Base-by-base conservation (phyloP, 2,329 filamentous ascomycete genomes). In the Colletotrichum shisoi region DNA sequence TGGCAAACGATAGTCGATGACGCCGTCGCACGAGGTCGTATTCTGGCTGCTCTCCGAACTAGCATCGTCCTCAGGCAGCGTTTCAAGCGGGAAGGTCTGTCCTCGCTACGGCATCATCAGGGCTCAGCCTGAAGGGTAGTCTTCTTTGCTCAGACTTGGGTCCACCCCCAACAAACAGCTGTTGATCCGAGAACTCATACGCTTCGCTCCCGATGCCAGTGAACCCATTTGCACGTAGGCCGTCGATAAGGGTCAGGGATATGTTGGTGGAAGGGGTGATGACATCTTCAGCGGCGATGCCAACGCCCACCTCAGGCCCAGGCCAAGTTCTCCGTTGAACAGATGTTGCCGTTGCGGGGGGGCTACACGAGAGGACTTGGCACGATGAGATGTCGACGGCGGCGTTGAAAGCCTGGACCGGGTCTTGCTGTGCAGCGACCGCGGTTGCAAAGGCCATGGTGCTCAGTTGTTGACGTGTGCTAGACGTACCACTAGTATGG, bases 161-260 rank as follows among this genome's bases (percentile, higher is more conserved):
- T 54, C 15, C 1, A 61, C 15, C n/a, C n/a, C 63, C 63, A 6
- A 66, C 57, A 42, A 59, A 66, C 17, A 66, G 63, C 13, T 61
- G 63, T 42, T 54, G 54, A 49, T 61, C 63, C 4, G 63, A 66
- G 45, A 42, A 54, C 17, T 61, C 57, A 27, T 66, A 61, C 12
- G 45, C 31, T 1, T 31, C 6, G 37, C 34, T 59, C 49, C 45
- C 44, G 37, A 51, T 46, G 21, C 44, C 48, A 39, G 63, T 49
- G 45, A 63, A 64, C 2, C 70, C 64, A 34, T 63, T 19, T 60
- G 74, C 8, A 75, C 76, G 31, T 73, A 76, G 64, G 77, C 78
- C 15, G 44, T 66, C 63, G 39, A 49, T 61, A 13, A 66, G 57
- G 2, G 57, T 66, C 4, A 66, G 19, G 11, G 57, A 66, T 1